These are phyloP conservation scores for Aureobasidium sp. DNA, from an alignment of 2,329 filamentous ascomycete genomes.

Conservation along the genomic window DNA sequence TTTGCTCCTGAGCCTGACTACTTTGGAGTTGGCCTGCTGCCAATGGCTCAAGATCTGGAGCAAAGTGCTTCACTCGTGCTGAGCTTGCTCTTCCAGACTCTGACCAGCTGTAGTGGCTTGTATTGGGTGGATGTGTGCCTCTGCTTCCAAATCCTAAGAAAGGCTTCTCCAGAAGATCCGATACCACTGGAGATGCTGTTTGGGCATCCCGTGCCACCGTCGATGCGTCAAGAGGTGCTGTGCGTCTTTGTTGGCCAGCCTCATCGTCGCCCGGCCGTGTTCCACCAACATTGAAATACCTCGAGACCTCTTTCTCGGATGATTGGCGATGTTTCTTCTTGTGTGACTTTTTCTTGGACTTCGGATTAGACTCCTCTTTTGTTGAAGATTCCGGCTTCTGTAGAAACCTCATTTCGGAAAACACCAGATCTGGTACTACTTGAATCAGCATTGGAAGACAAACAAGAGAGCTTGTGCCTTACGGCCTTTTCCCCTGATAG, in stretches of 20 bases:
- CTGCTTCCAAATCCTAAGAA: conserved; percentile 32
- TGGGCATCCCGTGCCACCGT: background rate
- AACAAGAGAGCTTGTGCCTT: conserved; percentile 21
- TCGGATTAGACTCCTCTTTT: conserved; percentile 18
- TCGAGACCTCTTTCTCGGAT: conserved; percentile 36
- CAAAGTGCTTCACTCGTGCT: background rate
- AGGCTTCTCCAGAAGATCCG: conserved; percentile 28
- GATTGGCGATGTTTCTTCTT: conserved; percentile 23
- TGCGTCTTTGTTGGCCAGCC: background rate
- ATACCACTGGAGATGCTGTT: conserved; percentile 9
- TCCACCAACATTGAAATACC: conserved; percentile 33
- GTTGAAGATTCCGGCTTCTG: conserved; percentile 28
- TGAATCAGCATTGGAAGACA: conserved; percentile 17
- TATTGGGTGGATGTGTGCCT: conserved; percentile 19
- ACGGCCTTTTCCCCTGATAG: conserved; percentile 33
- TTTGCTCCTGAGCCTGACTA: background rate
- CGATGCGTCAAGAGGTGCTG: background rate
- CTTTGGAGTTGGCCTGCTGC: background rate
- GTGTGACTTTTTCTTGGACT: conserved; percentile 20
- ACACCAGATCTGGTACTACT: conserved; percentile 43
- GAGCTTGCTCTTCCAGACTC: background rate
- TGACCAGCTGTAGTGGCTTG: conserved; percentile 20
- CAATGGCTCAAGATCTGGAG: background rate
- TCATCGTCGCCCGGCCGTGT: conserved; percentile 18
- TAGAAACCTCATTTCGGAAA: conserved; percentile 43